Conservation (phyloP, 1,139 yeast genomes). For the Taphrina wiesneri region DNA sequence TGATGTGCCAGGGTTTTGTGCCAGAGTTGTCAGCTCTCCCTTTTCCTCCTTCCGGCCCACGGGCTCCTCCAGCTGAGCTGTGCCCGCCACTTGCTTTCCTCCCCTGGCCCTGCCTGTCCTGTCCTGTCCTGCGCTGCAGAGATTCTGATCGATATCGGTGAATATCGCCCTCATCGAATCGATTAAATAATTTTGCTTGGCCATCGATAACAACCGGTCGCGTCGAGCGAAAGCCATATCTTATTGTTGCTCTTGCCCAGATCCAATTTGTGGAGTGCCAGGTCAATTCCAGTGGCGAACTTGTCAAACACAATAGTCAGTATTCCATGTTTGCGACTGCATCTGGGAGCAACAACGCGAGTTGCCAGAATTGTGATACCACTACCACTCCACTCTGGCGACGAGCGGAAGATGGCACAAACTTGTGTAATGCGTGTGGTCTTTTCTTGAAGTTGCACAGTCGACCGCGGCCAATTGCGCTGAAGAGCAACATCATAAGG, state of each 20-base stretch:
- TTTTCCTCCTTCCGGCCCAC: too few relatives aligned
- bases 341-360: slow-evolving; percentile 37
- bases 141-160: neutral
- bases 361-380: slow-evolving; percentile 84
- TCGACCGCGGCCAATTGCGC: slow-evolving; percentile 83
- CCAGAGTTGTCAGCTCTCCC: neutral
- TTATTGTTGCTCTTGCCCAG: neutral
- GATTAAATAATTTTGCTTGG: neutral
- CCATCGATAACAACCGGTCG: neutral
- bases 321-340: slow-evolving; percentile 17
- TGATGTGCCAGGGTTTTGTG: neutral
- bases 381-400: slow-evolving; percentile 95
- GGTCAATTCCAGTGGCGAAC: neutral
- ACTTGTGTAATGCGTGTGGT: slow-evolving; percentile 94
- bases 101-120: too few relatives aligned
- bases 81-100: too few relatives aligned
- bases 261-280: neutral
- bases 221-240: neutral
- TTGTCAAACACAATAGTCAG: too few relatives aligned
- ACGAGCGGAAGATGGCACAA: slow-evolving; percentile 89
- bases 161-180: neutral
- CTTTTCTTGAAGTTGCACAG: slow-evolving; percentile 87
- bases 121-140: too few relatives aligned
- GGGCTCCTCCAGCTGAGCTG: too few relatives aligned
- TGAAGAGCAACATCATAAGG: slow-evolving; percentile 89